Evolutionary conservation across 441 rosid genomes (phyloP).

Genomic region (Pelargonium fulgidum): DNA sequence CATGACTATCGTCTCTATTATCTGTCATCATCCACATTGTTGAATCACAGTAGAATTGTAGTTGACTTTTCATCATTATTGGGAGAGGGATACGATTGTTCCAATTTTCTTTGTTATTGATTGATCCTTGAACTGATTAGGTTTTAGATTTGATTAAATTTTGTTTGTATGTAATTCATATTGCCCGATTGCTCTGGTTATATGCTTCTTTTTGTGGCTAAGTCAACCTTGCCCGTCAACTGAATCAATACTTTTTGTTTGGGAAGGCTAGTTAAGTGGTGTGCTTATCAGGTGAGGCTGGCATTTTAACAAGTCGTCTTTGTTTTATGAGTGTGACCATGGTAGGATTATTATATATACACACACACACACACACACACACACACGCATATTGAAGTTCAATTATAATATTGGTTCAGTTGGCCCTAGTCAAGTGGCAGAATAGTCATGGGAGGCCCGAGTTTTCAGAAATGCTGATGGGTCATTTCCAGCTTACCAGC

Average conservation of each 20-base stretch:
- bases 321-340: not conserved
- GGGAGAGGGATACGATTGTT: not conserved
- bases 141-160: not conserved
- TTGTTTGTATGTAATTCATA: not conserved
- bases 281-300: not conserved
- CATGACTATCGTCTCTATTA: not conserved
- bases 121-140: no score
- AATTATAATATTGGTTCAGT: not conserved
- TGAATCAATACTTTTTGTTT: not conserved
- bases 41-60: not conserved
- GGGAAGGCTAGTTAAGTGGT: not conserved
- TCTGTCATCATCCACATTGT: not conserved
- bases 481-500: not conserved
- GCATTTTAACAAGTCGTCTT: not conserved
- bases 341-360: not conserved
- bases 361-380: not conserved
- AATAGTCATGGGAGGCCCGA: not conserved
- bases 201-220: not conserved
- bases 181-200: not conserved
- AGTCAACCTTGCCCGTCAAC: not conserved
- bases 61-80: not conserved
- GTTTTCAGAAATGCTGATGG: not conserved
- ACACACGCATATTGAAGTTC: not conserved
- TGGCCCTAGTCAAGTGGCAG: no score
- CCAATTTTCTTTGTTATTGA: no score